These are phyloP conservation scores for Penicillium riverlandense DNA, from an alignment of 495 filamentous ascomycete species.

Conservation along the genomic window DNA sequence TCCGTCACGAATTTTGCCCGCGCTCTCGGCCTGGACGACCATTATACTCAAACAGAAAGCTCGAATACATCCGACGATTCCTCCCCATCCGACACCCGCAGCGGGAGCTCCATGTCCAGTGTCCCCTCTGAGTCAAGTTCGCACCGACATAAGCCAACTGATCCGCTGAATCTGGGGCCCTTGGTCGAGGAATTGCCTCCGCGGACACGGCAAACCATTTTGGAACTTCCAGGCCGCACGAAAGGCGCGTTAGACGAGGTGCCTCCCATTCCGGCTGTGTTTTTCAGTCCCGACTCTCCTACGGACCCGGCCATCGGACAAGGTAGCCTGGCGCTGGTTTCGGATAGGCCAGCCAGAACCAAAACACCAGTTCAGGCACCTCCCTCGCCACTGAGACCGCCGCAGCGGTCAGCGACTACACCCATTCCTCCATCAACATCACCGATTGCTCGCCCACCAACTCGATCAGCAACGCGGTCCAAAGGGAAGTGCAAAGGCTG, in stretches of 20 bases:
- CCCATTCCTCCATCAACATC: slow-evolving; percentile 19
- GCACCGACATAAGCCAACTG: slow-evolving; percentile 22
- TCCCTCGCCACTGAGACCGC: slow-evolving; percentile 12
- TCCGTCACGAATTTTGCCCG: slow-evolving; percentile 36
- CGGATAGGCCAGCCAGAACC: slow-evolving; percentile 13
- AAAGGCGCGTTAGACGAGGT: slow-evolving; percentile 23
- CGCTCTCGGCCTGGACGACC: slow-evolving; percentile 31
- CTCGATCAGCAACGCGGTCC: slow-evolving; percentile 24
- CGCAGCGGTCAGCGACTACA: slow-evolving; percentile 18
- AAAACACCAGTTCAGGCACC: neutral
- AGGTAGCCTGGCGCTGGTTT: slow-evolving; percentile 35
- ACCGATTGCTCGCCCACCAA: slow-evolving; percentile 15
- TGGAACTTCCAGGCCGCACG: slow-evolving; percentile 11
- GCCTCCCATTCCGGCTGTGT: slow-evolving; percentile 24
- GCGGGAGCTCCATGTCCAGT: slow-evolving; percentile 67
- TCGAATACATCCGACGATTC: slow-evolving; percentile 68
- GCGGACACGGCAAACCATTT: slow-evolving; percentile 10
- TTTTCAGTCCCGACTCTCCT: slow-evolving; percentile 47
- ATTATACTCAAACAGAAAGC: slow-evolving; percentile 45
- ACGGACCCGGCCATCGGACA: slow-evolving; percentile 49
- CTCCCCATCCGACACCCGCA: slow-evolving; percentile 53
- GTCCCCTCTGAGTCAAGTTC: slow-evolving; percentile 35
- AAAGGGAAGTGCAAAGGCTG: slow-evolving; percentile 85
- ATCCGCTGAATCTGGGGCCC: slow-evolving; percentile 26
- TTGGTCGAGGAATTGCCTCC: slow-evolving; percentile 30